Base-by-base conservation (phyloP, 768 basidiomycete species). In the Lactarius sp. region DNA sequence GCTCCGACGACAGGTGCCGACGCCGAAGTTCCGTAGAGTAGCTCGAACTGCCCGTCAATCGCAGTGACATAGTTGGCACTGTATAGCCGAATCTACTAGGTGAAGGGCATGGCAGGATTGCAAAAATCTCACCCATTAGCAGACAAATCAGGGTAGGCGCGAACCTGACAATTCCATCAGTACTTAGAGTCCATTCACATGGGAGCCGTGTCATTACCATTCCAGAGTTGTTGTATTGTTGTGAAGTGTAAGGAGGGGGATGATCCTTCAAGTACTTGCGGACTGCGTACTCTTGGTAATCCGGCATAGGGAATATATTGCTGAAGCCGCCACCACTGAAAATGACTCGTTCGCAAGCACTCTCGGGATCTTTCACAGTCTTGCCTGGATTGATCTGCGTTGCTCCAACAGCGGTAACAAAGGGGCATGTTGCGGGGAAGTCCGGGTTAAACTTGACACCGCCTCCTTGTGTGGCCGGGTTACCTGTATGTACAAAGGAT, bases 401-500 rank as follows among this genome's bases (percentile, higher is more conserved):
- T 20, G 75, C 70, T 37, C 79, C 75, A 61, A 78, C 73, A 14
- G 69, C 60, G 20, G 70, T 75, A 36, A 82, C 69, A 60, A 72
- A 81, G 22, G 80, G 77, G 58, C 81, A 81, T 3, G 74, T 73
- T 22, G 67, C 74, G 0, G 80, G 80, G 74, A 80, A 81, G 20
- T 52, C 65, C 0, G 78, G 80, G 64, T 75, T 79, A 70, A 81
- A 81, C 42, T 68, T 67, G 6, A 4, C 7, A 54, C 72, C 31
- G 27, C 27, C 27, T 2, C 27, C 27, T 27, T 27, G 27, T 27
- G 27, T 27, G 27, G 27, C 27, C 2, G 27, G 27, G 27, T 27
- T 27, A 27, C 27, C 27, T 27, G 27, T 22, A 2, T 74, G 75
- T 34, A 37, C 14, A 18, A 2, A n/a, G 52, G 16, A 16, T 44